Evolutionary conservation across 2,329 filamentous ascomycete genomes (phyloP), one percentile per base, ranked within the genome.

Genomic region (Stachybotrys elegans): DNA sequence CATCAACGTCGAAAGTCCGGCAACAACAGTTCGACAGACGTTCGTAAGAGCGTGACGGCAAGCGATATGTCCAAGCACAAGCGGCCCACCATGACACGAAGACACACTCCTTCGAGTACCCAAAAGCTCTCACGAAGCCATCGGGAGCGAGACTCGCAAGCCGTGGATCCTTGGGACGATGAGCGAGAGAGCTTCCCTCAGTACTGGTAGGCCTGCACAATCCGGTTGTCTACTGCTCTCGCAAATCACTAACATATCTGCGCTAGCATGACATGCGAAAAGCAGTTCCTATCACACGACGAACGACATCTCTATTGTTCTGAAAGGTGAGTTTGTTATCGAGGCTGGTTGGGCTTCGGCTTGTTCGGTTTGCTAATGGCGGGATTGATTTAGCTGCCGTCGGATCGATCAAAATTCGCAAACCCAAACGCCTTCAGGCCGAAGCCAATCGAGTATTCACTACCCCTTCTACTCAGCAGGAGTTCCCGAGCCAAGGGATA

Each of bases 181-280:
- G 78, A 81, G 55, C 69, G 77, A 44, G 79, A 83, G 56, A 80
- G 75, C 61, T 83, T 84, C 50, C 79, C 79, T 19, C 79, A 83
- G 58, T 83, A 72, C 57, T 84, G 80, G 80, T 84, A 72, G 46
- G 78, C 74, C 45, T n/a, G n/a, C n/a, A n/a, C n/a, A 51, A 45
- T 41, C 22, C 43, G 42, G 29, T 44, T 40, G 46, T 50, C 43
- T 43, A 44, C 35, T 43, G 41, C n/a, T 39, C 21, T 39, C 35
- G 31, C 43, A 48, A 31, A 40, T 51, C 42, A 48, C 53, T 58
- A 48, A 61, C 49, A 43, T 44, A 17, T 29, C 36, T 46, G 44
- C 25, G 44, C 47, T 54, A 84, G 80, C 63, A 83, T 83, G 79
- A 76, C 73, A 9, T 84, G 80, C 61, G 80, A 83, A 60, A 83